phyloP scores from a whole-genome alignment of 176 grass and related monocot species.

The Saccharum officinarum region DNA sequence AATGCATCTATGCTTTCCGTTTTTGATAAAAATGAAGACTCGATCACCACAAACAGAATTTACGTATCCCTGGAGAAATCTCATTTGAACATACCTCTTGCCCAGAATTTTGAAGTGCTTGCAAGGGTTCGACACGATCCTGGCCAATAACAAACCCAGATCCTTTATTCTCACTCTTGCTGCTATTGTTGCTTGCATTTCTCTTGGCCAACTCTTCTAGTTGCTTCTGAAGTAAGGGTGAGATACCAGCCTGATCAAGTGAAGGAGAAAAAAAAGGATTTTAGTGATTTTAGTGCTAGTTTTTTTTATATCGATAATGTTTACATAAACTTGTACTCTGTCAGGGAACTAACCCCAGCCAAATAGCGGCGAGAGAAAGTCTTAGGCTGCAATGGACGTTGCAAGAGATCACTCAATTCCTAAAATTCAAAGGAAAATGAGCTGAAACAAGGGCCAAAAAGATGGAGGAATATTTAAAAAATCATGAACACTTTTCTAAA shows the following conservation, averaged over 20 bases:
- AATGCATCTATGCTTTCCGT: neutral
- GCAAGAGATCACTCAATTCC: slow-evolving; percentile 70
- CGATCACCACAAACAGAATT: neutral
- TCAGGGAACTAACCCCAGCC: slow-evolving; percentile 75
- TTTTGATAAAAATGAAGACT: neutral
- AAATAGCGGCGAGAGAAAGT: slow-evolving; percentile 83
- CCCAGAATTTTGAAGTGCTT: slow-evolving; percentile 85
- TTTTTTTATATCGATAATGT: neutral
- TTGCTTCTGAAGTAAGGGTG: slow-evolving; percentile 76
- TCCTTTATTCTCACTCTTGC: slow-evolving; percentile 45
- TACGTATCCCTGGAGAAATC: neutral
- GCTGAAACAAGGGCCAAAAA: slow-evolving; percentile 20
- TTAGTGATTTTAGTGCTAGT: neutral
- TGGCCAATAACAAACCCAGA: slow-evolving; percentile 75
- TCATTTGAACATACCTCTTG: slow-evolving; percentile 53
- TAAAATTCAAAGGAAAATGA: slow-evolving; percentile 42
- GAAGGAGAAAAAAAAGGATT: slow-evolving; percentile 15
- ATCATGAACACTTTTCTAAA: slow-evolving; percentile 20
- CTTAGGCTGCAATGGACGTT: slow-evolving; percentile 66
- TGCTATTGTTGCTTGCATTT: slow-evolving; percentile 34
- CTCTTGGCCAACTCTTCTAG: slow-evolving; percentile 70
- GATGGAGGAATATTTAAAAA: slow-evolving; percentile 30
- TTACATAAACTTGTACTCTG: slow-evolving; percentile 11
- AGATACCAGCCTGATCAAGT: slow-evolving; percentile 69
- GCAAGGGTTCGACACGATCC: slow-evolving; percentile 79